Conservation (phyloP, 2,329 filamentous ascomycete species). For the Alternaria consortialis region DNA sequence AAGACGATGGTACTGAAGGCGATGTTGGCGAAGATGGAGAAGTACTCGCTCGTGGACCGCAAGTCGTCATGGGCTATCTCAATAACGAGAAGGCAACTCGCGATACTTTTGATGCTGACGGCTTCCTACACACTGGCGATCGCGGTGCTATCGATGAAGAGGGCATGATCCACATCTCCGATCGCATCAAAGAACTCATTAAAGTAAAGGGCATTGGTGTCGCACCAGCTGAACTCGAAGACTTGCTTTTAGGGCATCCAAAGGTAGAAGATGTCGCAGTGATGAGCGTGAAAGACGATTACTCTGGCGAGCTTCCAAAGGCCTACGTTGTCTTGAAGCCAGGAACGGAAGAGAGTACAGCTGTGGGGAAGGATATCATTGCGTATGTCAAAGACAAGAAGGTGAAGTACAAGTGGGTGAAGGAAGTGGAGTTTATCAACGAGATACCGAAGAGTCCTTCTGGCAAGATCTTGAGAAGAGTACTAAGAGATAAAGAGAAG, state of each 20-base stretch:
- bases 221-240: slow-evolving; percentile 71
- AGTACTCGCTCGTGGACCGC: slow-evolving; percentile 59
- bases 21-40: slow-evolving; percentile 63
- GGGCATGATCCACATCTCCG: slow-evolving; percentile 66
- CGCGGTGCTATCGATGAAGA: slow-evolving; percentile 64
- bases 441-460: slow-evolving; percentile 59
- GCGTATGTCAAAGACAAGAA: slow-evolving; percentile 56
- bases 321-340: slow-evolving; percentile 56
- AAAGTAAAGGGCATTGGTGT: slow-evolving; percentile 72
- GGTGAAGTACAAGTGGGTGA: slow-evolving; percentile 58
- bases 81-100: slow-evolving; percentile 54
- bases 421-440: slow-evolving; percentile 57
- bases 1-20: slow-evolving; percentile 64
- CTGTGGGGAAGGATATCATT: slow-evolving; percentile 54
- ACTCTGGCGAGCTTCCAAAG: slow-evolving; percentile 58
- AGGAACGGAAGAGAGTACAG: slow-evolving; percentile 39
- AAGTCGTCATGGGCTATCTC: slow-evolving; percentile 62
- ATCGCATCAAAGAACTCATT: slow-evolving; percentile 74
- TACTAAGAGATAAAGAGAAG: slow-evolving; percentile 55
- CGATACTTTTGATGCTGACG: slow-evolving; percentile 58
- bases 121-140: slow-evolving; percentile 67
- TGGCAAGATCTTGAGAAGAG: slow-evolving; percentile 59
- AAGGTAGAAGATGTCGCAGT: slow-evolving; percentile 67
- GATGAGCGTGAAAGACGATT: slow-evolving; percentile 63
- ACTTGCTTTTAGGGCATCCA: slow-evolving; percentile 66